Evolutionary conservation across 768 basidiomycete species (phyloP).

Genomic region (Leccinum ochraceum): DNA sequence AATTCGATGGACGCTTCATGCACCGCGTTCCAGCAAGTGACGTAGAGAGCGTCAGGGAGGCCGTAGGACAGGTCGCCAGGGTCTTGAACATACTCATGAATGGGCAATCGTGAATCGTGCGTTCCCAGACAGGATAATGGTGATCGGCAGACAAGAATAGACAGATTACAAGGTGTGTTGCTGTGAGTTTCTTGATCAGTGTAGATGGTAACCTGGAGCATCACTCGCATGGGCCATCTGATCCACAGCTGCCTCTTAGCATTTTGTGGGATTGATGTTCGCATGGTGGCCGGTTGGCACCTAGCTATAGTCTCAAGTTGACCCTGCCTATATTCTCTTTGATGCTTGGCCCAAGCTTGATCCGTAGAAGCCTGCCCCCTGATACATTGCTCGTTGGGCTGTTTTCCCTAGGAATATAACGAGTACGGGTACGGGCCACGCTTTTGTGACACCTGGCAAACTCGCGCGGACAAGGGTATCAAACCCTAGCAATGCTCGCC

Average conservation of each 20-base stretch:
- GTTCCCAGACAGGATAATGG: too few species aligned
- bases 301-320: too few species aligned
- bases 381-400: too few species aligned
- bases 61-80: constrained; percentile 63
- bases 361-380: too few species aligned
- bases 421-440: too few species aligned
- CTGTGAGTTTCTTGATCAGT: not conserved
- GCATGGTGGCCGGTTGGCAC: not conserved
- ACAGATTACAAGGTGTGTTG: not conserved
- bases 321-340: not conserved
- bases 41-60: constrained; percentile 52
- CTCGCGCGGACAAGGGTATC: too few species aligned
- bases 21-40: constrained; percentile 48
- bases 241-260: too few species aligned
- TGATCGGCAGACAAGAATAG: not conserved
- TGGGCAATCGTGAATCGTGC: constrained; percentile 13
- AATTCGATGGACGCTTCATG: constrained; percentile 79
- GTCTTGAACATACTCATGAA: constrained; percentile 59
- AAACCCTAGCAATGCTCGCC: too few species aligned
- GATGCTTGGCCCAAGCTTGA: too few species aligned
- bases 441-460: not conserved
- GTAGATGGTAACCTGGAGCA: not conserved
- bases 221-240: too few species aligned
- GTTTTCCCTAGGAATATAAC: too few species aligned
- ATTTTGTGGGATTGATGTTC: not conserved